Evolutionary conservation across 2,329 filamentous ascomycete species (phyloP).

Genomic region (Dryadomyces sulphureus): DNA sequence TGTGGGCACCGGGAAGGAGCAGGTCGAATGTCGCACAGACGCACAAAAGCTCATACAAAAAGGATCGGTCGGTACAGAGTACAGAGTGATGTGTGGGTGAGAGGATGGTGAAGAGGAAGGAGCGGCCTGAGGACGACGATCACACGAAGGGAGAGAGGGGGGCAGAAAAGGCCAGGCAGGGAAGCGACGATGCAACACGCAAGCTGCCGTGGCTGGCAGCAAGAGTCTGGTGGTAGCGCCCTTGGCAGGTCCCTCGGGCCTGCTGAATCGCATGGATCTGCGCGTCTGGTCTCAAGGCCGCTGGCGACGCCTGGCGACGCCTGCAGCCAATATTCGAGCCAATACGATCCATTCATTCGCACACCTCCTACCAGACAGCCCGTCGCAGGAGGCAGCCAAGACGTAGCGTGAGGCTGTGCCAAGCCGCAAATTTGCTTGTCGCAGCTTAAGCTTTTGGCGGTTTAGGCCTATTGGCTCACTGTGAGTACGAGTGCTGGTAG

Average conservation of each 20-base stretch:
- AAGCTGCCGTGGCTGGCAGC: neutral
- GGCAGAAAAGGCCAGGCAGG: neutral
- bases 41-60: neutral
- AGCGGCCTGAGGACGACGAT: no score
- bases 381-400: slow-evolving; percentile 6
- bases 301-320: no score
- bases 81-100: no score
- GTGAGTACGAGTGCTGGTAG: no score
- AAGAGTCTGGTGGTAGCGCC: neutral
- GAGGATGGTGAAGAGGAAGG: no score
- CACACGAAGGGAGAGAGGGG: no score
- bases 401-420: slow-evolving; percentile 7
- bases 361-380: no score
- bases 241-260: neutral
- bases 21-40: neutral
- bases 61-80: neutral
- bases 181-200: neutral
- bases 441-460: neutral
- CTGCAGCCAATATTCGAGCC: no score
- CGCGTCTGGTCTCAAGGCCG: no score
- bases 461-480: neutral
- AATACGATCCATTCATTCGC: neutral
- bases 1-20: neutral
- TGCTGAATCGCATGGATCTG: no score
- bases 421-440: neutral